A percentile compares a stretch with the other conserved stretches of the same genome.
These are phyloP conservation scores for Chlamydomonas sphaeroides DNA, from an alignment of 139 green algal species.

Conservation along the genomic window DNA sequence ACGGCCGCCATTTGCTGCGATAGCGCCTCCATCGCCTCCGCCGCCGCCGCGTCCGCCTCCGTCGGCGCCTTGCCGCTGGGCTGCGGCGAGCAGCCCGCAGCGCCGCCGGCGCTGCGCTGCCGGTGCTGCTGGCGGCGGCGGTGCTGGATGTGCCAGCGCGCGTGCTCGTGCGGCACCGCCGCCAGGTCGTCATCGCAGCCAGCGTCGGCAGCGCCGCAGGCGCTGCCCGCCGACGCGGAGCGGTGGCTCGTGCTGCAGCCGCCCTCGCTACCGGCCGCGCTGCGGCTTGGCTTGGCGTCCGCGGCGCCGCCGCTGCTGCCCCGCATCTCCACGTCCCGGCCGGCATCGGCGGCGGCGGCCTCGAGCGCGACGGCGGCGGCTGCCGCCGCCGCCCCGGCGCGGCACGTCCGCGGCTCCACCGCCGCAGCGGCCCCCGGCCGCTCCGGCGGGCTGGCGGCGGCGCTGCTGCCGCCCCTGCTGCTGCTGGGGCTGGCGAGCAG, in stretches of 20 bases:
- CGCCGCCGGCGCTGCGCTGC: not conserved
- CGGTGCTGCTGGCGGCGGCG: not conserved
- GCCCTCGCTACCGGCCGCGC: not conserved
- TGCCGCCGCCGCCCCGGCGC: too few species aligned
- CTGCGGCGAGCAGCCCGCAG: not conserved
- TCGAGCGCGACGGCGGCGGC: too few species aligned
- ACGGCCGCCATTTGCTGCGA: slow-evolving; percentile 19
- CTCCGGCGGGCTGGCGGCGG: not conserved
- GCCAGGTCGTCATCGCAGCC: too few species aligned
- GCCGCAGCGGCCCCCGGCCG: not conserved
- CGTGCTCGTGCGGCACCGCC: too few species aligned
- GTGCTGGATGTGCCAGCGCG: not conserved
- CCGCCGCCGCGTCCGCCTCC: not conserved
- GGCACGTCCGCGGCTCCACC: not conserved
- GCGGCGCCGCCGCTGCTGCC: not conserved
- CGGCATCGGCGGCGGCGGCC: too few species aligned
- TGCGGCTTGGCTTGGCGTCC: not conserved
- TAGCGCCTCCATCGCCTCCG: not conserved
- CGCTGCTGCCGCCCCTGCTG: not conserved
- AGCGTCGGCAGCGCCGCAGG: too few species aligned
- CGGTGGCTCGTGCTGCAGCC: too few species aligned
- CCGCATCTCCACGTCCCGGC: not conserved
- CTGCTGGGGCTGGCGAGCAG: not conserved
- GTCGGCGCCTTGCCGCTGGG: not conserved
- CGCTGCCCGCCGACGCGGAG: too few species aligned